Conservation (phyloP, 352 stramenopile species). For the Phytophthora capsici region DNA sequence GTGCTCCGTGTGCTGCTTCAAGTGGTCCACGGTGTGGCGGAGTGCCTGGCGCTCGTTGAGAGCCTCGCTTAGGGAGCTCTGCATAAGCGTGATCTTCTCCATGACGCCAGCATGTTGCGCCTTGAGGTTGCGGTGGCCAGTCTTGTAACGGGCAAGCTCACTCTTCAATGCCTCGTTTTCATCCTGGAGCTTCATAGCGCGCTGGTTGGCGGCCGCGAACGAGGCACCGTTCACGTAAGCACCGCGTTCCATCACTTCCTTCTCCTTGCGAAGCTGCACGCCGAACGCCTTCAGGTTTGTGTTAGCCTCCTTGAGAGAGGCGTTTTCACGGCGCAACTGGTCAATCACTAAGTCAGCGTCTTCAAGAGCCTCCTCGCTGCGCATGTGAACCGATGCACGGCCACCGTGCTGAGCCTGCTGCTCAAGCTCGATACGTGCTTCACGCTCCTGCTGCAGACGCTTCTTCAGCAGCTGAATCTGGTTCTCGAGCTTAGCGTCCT, state of each 20-base stretch:
- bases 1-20: conserved; percentile 79
- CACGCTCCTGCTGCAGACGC: conserved; percentile 90
- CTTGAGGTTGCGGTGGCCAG: conserved; percentile 84
- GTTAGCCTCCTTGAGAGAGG: conserved; percentile 83
- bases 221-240: conserved; percentile 89
- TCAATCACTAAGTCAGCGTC: conserved; percentile 87
- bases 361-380: conserved; percentile 78
- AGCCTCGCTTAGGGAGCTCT: conserved; percentile 73
- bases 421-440: conserved; percentile 86
- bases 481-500: conserved; percentile 97
- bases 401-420: conserved; percentile 67
- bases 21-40: conserved; percentile 73
- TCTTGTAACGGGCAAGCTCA: conserved; percentile 83
- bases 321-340: conserved; percentile 83
- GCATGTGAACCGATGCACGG: conserved; percentile 81
- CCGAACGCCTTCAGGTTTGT: conserved; percentile 87
- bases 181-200: conserved; percentile 86
- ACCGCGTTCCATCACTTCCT: conserved; percentile 89
- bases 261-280: conserved; percentile 87
- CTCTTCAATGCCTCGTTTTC: conserved; percentile 83
- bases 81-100: conserved; percentile 85
- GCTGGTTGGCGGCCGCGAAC: conserved; percentile 86
- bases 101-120: conserved; percentile 79
- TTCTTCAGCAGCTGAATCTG: conserved; percentile 93
- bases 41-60: conserved; percentile 76